These are phyloP conservation scores for Ganoderma multipileum DNA, from an alignment of 1,284 basidiomycete genomes.

Conservation along the genomic window DNA sequence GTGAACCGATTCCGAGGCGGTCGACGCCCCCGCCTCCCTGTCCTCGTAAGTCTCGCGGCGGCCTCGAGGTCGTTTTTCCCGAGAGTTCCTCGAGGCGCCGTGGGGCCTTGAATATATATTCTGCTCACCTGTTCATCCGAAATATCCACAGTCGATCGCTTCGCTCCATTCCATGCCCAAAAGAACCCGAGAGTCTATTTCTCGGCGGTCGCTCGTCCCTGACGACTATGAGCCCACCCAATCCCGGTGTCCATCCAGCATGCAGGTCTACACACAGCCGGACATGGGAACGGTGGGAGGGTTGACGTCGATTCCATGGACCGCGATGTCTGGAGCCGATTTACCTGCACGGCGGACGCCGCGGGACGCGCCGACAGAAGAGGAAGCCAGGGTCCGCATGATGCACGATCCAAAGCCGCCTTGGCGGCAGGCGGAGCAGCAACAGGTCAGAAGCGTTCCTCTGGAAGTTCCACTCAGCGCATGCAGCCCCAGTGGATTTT, in stretches of 20 bases:
- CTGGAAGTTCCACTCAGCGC: slow-evolving; percentile 15
- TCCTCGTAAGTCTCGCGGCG: not conserved
- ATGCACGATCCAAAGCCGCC: not conserved
- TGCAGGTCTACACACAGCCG: not conserved
- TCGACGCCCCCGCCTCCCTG: not conserved
- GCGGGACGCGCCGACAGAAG: not conserved
- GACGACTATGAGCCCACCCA: not conserved
- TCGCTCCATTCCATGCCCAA: not conserved
- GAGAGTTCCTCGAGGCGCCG: not conserved
- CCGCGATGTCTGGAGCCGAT: slow-evolving; percentile 17
- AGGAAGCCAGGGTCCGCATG: slow-evolving; percentile 6
- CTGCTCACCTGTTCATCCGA: not conserved
- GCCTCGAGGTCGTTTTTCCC: not conserved
- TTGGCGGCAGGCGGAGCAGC: not conserved
- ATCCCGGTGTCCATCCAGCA: not conserved
- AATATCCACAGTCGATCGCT: not conserved
- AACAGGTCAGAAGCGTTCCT: slow-evolving; percentile 17
- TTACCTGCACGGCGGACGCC: slow-evolving; percentile 11
- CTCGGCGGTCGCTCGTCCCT: not conserved
- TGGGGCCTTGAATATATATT: no score
- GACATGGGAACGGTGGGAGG: slow-evolving; percentile 3
- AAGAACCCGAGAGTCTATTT: slow-evolving; percentile 10
- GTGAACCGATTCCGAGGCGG: not conserved
- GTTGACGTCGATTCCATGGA: not conserved
- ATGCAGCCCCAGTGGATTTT: slow-evolving; percentile 11